Evolutionary conservation across 2,329 filamentous ascomycete genomes (phyloP).

Genomic region (Ramularia collo-cygni): DNA sequence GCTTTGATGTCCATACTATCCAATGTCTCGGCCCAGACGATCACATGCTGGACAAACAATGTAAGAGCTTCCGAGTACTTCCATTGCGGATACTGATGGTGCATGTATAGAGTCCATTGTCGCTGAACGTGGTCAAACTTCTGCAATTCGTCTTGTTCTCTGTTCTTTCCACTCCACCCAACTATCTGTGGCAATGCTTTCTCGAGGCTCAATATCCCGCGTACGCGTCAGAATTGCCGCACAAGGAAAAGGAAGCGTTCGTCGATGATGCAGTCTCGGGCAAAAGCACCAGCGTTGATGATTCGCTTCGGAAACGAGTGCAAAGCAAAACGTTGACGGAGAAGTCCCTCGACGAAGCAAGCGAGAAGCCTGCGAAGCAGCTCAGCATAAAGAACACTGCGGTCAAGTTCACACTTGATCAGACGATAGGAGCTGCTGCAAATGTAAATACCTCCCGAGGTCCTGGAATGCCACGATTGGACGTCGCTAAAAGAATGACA

Average conservation of each 20-base stretch:
- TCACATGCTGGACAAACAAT: constrained; percentile 55
- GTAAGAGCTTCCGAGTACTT: constrained; percentile 36
- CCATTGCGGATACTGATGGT: constrained; percentile 2
- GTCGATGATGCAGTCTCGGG: constrained; percentile 25
- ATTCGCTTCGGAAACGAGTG: background rate
- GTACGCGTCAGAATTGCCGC: constrained; percentile 36
- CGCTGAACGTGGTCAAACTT: constrained; percentile 60
- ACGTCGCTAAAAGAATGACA: background rate
- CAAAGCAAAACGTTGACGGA: constrained; percentile 26
- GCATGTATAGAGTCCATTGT: constrained; percentile 30
- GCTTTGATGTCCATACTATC: constrained; percentile 59
- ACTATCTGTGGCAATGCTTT: constrained; percentile 78
- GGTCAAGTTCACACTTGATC: constrained; percentile 62
- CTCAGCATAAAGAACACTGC: constrained; percentile 56
- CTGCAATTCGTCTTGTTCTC: constrained; percentile 72
- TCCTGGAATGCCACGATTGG: background rate
- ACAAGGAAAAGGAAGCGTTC: constrained; percentile 27
- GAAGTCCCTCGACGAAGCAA: constrained; percentile 1
- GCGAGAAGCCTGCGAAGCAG: constrained; percentile 1
- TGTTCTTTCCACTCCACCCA: constrained; percentile 68
- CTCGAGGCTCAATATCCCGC: constrained; percentile 71
- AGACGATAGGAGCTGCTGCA: constrained; percentile 57
- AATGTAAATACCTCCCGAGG: constrained; percentile 36
- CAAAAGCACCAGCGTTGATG: constrained; percentile 16
- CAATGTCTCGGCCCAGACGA: constrained; percentile 65